Base-by-base conservation (phyloP, 176 grass and related monocot genomes). In the Luzula sylvatica region DNA sequence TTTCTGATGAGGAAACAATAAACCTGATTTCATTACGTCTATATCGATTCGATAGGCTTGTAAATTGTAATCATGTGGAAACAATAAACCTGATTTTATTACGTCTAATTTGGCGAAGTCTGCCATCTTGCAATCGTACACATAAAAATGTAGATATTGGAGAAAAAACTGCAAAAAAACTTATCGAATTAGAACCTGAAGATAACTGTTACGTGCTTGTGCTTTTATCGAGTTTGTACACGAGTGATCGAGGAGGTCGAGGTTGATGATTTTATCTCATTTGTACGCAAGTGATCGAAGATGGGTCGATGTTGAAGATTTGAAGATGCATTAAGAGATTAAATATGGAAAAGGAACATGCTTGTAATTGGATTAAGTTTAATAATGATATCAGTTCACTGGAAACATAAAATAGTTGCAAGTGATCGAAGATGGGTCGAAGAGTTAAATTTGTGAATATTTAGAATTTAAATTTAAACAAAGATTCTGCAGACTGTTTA, bases 151-250 rank as follows among this genome's bases (percentile, higher is more conserved):
- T 87, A 19, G 82, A 94, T 50, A 68, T 83, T 56, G 87, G 87
- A 16, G 77, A 61, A 69, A 80, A 75, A 67, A 75, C 87, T 0
- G 82, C 88, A 2, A 63, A 77, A 27, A 68, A 50, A 8, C 88
- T 94, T 45, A 75, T 94, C 59, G 78, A 94, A 56, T 65, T 94
- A 49, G 82, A 80, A 61, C 88, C 88, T 40, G 70, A 75, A 15
- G 88, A 94, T 35, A 82, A 94, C 59, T 94, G 82, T n/a, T n/a
- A n/a, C n/a, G n/a, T 1, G 88, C 88, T 77, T 94, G 83, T 72
- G 88, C 88, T 87, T 65, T 46, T 94, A 60, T 94, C 82, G 1
- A 94, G 87, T 69, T 69, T 87, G 46, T 94, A 83, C 65, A 82
- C 88, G 38, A 72, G 71, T 9, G 87, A 53, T 65, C 65, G 75